These are phyloP conservation scores for Backusella tarrabulga DNA, from an alignment of 192 early-diverging fungal genomes.

Conservation along the genomic window DNA sequence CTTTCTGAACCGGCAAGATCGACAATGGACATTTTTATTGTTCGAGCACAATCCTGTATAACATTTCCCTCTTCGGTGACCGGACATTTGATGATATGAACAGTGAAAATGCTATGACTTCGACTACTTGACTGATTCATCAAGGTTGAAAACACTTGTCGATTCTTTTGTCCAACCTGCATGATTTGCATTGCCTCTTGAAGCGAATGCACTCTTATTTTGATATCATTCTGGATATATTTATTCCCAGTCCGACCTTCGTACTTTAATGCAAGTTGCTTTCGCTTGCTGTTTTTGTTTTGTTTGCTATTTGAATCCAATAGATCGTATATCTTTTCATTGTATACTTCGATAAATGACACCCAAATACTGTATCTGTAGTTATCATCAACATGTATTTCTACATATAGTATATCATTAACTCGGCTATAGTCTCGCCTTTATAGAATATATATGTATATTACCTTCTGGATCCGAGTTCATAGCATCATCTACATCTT, in stretches of 20 bases:
- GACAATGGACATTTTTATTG: slow-evolving; percentile 54
- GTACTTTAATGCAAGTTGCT: slow-evolving; percentile 37
- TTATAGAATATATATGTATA: not conserved
- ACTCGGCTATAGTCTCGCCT: not conserved
- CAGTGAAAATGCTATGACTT: slow-evolving; percentile 69
- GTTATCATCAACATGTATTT: slow-evolving; percentile 25
- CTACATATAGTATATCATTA: not conserved
- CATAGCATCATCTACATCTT: not conserved
- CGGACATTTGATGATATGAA: slow-evolving; percentile 58
- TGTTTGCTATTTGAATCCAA: slow-evolving; percentile 42
- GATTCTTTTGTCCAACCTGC: slow-evolving; percentile 53
- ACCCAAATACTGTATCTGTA: slow-evolving; percentile 84
- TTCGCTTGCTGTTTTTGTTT: slow-evolving; percentile 23
- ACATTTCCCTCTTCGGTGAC: slow-evolving; percentile 39
- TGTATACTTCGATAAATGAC: slow-evolving; percentile 90
- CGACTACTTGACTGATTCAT: slow-evolving; percentile 56
- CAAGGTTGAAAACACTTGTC: slow-evolving; percentile 56
- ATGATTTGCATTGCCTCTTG: slow-evolving; percentile 61
- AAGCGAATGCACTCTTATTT: slow-evolving; percentile 51
- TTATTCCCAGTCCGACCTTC: slow-evolving; percentile 40
- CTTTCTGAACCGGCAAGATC: slow-evolving; percentile 75
- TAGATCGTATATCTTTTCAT: slow-evolving; percentile 84
- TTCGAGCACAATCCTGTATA: slow-evolving; percentile 21
- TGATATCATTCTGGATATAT: slow-evolving; percentile 59
- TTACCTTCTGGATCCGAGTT: not conserved